Conservation (phyloP, 257 asterid species). For the Nicotiana undulata region DNA sequence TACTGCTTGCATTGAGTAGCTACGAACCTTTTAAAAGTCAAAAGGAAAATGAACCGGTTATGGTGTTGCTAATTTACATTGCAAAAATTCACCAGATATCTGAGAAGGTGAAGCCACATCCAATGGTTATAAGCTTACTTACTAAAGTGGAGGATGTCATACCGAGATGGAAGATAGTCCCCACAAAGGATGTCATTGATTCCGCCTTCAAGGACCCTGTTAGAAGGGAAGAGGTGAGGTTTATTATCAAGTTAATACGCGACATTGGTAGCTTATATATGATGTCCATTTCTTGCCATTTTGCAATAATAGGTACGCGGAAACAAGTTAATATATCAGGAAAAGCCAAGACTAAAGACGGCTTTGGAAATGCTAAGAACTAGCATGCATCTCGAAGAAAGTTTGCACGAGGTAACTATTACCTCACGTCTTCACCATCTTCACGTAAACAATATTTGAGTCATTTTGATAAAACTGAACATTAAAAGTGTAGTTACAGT, state of each 20-base stretch:
- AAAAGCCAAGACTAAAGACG: constrained; percentile 83
- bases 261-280: neutral
- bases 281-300: neutral
- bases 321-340: constrained; percentile 72
- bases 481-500: too few relatives aligned
- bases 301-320: constrained; percentile 43
- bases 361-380: constrained; percentile 95
- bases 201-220: constrained; percentile 79
- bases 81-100: constrained; percentile 41
- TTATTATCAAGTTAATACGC: neutral
- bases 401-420: constrained; percentile 62
- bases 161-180: constrained; percentile 96
- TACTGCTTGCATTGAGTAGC: neutral
- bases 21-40: neutral
- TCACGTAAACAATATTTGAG: neutral
- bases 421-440: neutral
- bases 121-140: constrained; percentile 56
- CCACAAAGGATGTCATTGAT: constrained; percentile 72
- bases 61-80: neutral
- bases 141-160: constrained; percentile 69
- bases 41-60: neutral
- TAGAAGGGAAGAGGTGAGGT: constrained; percentile 69
- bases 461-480: neutral
- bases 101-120: constrained; percentile 89
- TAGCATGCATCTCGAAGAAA: constrained; percentile 82